A percentile compares a stretch with the other conserved stretches of the same genome.
Evolutionary conservation across 2,329 filamentous ascomycete species (phyloP).

Genomic region (Zopfia rhizophila): DNA sequence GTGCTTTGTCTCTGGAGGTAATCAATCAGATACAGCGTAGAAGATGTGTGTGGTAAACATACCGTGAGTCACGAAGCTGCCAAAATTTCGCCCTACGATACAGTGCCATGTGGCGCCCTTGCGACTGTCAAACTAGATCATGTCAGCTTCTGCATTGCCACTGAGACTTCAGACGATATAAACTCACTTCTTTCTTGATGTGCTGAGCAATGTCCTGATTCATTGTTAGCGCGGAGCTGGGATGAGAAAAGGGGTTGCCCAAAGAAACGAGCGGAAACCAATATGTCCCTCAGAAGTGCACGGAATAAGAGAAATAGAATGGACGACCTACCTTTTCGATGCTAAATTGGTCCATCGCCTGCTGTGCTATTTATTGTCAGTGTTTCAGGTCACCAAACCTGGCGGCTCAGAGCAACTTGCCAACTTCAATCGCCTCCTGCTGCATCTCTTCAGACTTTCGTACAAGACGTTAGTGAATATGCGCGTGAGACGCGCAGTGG

Average conservation of each 20-base stretch:
- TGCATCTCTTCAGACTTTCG: conserved; percentile 95
- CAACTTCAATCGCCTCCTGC: conserved; percentile 92
- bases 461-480: conserved; percentile 24
- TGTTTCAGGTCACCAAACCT: conserved; percentile 24
- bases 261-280: too few species aligned
- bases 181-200: conserved; percentile 86
- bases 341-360: conserved; percentile 76
- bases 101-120: conserved; percentile 99
- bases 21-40: conserved; percentile 28
- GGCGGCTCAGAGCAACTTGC: conserved; percentile 65
- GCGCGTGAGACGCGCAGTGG: not conserved
- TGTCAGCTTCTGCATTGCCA: not conserved
- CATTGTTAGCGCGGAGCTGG: conserved; percentile 5
- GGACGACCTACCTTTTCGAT: conserved; percentile 71
- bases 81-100: conserved; percentile 98
- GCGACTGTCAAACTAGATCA: conserved; percentile 85
- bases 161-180: not conserved
- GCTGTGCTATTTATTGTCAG: conserved; percentile 65
- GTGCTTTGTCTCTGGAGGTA: conserved; percentile 91
- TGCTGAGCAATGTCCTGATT: conserved; percentile 89
- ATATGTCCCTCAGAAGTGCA: conserved; percentile 1
- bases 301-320: not conserved
- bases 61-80: conserved; percentile 99
- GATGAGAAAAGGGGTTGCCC: not conserved
- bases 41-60: conserved; percentile 43